phyloP scores from a whole-genome alignment of 345 rosid genomes.

The Sisymbrium irio region DNA sequence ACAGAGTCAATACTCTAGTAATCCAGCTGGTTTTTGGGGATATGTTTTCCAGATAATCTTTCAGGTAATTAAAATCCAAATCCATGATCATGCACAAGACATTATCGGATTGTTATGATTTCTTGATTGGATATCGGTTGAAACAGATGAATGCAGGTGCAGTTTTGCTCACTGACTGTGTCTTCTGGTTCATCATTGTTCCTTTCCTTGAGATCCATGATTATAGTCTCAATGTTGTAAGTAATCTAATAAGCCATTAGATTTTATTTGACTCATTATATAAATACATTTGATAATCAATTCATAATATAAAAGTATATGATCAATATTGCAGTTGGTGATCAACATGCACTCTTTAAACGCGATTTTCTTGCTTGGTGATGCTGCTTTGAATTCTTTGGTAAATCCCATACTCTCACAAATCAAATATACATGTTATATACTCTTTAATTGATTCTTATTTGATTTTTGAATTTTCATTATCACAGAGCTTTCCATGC shows the following conservation, averaged over 20 bases:
- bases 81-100: neutral
- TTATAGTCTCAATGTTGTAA: constrained; percentile 67
- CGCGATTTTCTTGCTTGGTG: constrained; percentile 72
- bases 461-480: neutral
- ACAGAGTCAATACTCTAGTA: constrained; percentile 34
- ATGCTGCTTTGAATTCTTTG: constrained; percentile 76
- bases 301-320: neutral
- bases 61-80: constrained; percentile 54
- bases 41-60: constrained; percentile 73
- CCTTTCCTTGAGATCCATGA: constrained; percentile 84
- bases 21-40: constrained; percentile 61
- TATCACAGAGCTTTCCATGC: constrained; percentile 76
- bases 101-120: neutral
- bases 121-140: constrained; percentile 6
- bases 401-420: constrained; percentile 37
- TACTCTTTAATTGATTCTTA: neutral
- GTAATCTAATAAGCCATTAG: constrained; percentile 18
- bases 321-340: constrained; percentile 50
- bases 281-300: neutral
- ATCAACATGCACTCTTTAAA: constrained; percentile 84
- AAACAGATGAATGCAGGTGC: constrained; percentile 97
- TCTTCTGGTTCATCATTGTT: constrained; percentile 89
- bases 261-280: neutral
- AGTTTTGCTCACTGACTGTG: constrained; percentile 88
- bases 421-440: neutral